Evolutionary conservation across 208 protist species (phyloP).

Genomic region (Wallacemonas collosoma): DNA sequence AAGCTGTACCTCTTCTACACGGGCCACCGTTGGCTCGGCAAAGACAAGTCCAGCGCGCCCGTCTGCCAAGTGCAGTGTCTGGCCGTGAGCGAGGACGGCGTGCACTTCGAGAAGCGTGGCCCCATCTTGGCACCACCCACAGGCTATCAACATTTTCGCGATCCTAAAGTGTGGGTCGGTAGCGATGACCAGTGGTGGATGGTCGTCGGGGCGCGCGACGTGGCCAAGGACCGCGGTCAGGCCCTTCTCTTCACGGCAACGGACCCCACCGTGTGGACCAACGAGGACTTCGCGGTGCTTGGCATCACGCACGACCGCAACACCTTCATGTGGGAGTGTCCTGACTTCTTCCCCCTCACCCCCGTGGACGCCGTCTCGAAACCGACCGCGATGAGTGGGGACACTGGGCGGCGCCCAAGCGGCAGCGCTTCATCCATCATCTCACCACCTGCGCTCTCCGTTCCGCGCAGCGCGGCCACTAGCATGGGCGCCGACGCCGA

Average conservation of each 20-base stretch:
- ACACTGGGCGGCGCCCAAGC: no score
- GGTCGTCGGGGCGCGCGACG: conserved; percentile 39
- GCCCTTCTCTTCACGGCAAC: conserved; percentile 36
- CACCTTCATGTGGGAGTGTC: conserved; percentile 65
- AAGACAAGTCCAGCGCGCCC: conserved; percentile 28
- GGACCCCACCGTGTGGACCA: conserved; percentile 35
- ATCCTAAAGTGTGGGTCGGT: conserved; percentile 39
- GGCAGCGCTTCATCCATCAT: no score
- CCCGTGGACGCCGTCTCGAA: not conserved
- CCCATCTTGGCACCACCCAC: conserved; percentile 27
- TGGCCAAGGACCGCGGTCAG: conserved; percentile 37
- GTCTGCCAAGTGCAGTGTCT: conserved; percentile 60
- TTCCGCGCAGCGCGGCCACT: no score
- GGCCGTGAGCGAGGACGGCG: conserved; percentile 45
- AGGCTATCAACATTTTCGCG: conserved; percentile 43
- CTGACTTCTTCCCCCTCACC: conserved; percentile 37
- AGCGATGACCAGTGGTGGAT: conserved; percentile 44
- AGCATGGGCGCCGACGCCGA: no score
- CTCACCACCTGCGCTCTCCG: no score
- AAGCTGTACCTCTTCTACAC: conserved; percentile 60
- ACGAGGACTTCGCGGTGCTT: conserved; percentile 32
- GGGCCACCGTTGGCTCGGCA: conserved; percentile 40
- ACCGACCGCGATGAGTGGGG: not conserved
- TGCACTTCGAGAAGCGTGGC: conserved; percentile 42
- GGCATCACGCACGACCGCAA: conserved; percentile 35